Percentiles rank a stretch among this genome's conserved stretches.
Conservation (phyloP, 164 flowering plant genomes). For the Vitis rotundifolia region DNA sequence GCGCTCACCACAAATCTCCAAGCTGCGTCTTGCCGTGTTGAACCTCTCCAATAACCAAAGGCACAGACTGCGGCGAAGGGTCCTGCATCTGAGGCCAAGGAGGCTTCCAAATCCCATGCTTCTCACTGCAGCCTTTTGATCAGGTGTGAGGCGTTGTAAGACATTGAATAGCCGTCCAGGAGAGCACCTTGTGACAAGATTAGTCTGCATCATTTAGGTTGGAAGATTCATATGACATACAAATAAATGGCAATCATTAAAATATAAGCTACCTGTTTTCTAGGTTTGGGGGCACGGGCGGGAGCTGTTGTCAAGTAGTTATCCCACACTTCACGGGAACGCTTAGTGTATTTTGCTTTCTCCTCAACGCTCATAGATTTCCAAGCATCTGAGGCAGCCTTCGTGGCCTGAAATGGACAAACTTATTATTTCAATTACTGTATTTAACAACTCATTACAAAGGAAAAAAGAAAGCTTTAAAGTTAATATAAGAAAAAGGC, state of each 20-base stretch:
- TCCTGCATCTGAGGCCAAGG: constrained; percentile 40
- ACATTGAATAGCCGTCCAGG: constrained; percentile 48
- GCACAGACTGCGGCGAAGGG: constrained; percentile 45
- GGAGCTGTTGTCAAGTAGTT: constrained; percentile 39
- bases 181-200: constrained; percentile 48
- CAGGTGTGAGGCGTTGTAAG: constrained; percentile 34
- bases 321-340: constrained; percentile 51
- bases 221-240: neutral
- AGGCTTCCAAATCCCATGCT: constrained; percentile 55
- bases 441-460: neutral
- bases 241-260: neutral
- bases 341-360: constrained; percentile 38
- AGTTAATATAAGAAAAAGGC: neutral
- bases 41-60: constrained; percentile 49
- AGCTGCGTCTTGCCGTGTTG: constrained; percentile 32
- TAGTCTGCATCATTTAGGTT: constrained; percentile 29
- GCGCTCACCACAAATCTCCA: constrained; percentile 43
- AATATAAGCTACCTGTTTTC: constrained; percentile 29
- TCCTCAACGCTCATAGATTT: constrained; percentile 42
- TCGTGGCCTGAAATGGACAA: constrained; percentile 34
- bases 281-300: constrained; percentile 33
- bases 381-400: constrained; percentile 53
- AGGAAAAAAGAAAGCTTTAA: neutral
- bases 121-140: constrained; percentile 38
- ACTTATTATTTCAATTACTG: neutral